A percentile compares a stretch with the other conserved stretches of the same genome.
Evolutionary conservation across 192 early-diverging fungal species (phyloP).

Genomic region (Coemansia sp.): DNA sequence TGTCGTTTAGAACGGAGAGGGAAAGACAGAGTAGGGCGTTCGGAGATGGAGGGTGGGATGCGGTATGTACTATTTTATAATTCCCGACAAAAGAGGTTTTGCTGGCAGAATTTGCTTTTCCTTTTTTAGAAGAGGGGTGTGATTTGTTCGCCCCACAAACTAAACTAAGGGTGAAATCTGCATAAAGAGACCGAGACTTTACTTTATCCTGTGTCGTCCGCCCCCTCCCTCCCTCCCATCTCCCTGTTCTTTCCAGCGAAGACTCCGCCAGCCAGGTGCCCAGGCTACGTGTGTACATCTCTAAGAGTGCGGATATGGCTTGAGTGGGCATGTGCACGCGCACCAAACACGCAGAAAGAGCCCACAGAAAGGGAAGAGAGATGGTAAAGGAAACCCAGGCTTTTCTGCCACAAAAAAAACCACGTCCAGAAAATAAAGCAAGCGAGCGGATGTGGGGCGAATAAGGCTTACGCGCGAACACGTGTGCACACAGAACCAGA

Average conservation of each 20-base stretch:
- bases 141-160: background rate
- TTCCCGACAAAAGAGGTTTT: background rate
- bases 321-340: background rate
- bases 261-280: background rate
- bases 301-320: background rate
- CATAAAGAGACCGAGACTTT: slow-evolving; percentile 1
- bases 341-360: background rate
- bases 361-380: background rate
- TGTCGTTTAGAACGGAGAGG: background rate
- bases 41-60: background rate
- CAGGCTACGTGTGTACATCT: background rate
- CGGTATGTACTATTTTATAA: background rate
- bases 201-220: background rate
- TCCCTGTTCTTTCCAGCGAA: background rate
- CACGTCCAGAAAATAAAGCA: background rate
- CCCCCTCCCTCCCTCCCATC: background rate
- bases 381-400: background rate
- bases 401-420: background rate
- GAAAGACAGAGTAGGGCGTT: background rate
- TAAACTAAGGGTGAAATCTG: background rate
- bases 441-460: background rate
- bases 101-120: background rate
- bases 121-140: background rate
- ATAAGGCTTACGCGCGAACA: background rate
- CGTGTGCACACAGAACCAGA: slow-evolving; percentile 2